These are phyloP conservation scores for Saccharomycopsis guyanensis DNA, from an alignment of 805 yeast species.

Conservation along the genomic window DNA sequence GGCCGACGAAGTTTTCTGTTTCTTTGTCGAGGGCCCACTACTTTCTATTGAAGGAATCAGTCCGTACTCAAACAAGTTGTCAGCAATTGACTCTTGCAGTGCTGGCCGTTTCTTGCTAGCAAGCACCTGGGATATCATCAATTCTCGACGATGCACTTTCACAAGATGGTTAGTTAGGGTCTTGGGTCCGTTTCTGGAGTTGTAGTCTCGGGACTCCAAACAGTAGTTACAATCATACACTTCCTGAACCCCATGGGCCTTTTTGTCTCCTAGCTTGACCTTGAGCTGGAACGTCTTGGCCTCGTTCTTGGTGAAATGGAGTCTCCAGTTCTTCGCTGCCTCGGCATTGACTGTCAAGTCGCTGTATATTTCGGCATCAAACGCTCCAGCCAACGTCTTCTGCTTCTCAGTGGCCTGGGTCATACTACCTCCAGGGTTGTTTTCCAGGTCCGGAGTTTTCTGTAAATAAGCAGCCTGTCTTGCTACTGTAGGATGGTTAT, in stretches of 20 bases:
- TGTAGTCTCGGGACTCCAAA: slow-evolving; percentile 7
- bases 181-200: slow-evolving; percentile 21
- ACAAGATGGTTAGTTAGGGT: slow-evolving; percentile 19
- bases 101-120: background rate
- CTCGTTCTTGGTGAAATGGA: slow-evolving; percentile 15
- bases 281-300: slow-evolving; percentile 1
- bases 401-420: background rate
- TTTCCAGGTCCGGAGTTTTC: background rate
- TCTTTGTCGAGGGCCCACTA: background rate
- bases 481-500: slow-evolving; percentile 2
- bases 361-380: slow-evolving; percentile 5
- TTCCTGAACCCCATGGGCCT: slow-evolving; percentile 13
- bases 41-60: background rate
- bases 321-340: slow-evolving; percentile 16
- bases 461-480: background rate
- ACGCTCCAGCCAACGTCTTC: background rate
- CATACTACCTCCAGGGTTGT: background rate
- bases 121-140: slow-evolving; percentile 1
- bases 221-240: slow-evolving; percentile 18
- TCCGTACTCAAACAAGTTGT: background rate
- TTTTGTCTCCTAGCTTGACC: background rate
- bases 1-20: too few relatives aligned
- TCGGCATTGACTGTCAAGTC: slow-evolving; percentile 5
- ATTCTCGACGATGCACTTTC: slow-evolving; percentile 17
- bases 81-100: background rate